Evolutionary conservation across 2,329 filamentous ascomycete genomes (phyloP), one percentile per base, ranked within the genome.

Genomic region (Diplodia sapinea): DNA sequence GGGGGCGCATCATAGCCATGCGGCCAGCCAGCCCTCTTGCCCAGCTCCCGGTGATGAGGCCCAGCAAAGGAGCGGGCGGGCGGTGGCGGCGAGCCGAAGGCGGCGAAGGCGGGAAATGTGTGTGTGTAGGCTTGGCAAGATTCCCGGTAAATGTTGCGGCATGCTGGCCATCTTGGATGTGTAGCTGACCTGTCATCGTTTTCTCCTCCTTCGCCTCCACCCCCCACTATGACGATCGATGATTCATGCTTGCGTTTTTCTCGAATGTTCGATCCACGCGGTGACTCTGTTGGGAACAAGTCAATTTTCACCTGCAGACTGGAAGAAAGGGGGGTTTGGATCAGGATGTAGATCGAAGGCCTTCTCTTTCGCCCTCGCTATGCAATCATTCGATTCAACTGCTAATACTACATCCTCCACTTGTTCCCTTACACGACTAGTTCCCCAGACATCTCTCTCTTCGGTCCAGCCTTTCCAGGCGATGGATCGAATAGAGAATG

Each of bases 381-480:
- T 33, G 13, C 38, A 29, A 31, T 36, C 43, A 31, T 62, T 36
- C 29, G n/a, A 47, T 47, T 62, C 57, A 23, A 36, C 47, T 51
- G 47, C 47, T 63, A 63, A 63, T 63, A 51, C 59, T 63, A 63
- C 59, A 63, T 63, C 59, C 31, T 63, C 59, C 29, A 23, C 59
- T 33, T 50, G 11, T 13, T 51, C 38, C 55, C 33, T 31, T 38
- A 33, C 33, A 12, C 11, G 20, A 38, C 43, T 43, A 49, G 12
- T 47, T 63, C 47, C 43, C 59, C 59, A 51, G 40, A 63, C n/a
- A 17, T 17, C 23, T 26, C 40, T 26, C 15, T 51, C n/a, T 31
- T 29, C 29, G 9, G 23, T 38, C 13, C 47, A 38, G n/a, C 57
- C 57, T 50, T 62, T 62, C 31, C 57, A 17, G 43, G 57, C 26